Conservation (phyloP, 1,284 basidiomycete species). For the Earliella scabrosa region DNA sequence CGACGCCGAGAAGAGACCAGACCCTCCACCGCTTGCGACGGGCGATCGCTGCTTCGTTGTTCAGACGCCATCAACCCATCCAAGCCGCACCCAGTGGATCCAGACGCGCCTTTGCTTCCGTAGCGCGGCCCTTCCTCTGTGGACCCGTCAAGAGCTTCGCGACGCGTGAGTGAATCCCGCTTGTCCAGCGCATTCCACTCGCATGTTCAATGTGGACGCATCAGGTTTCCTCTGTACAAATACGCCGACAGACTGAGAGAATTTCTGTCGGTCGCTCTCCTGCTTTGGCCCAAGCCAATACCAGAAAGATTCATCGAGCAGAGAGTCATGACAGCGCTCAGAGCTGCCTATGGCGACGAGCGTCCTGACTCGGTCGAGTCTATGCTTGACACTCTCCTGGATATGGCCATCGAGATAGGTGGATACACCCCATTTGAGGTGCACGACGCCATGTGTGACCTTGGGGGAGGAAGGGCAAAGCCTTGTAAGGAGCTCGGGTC, state of each 20-base stretch:
- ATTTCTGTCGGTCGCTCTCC: background rate
- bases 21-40: background rate
- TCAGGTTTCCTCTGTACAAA: background rate
- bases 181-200: background rate
- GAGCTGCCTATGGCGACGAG: background rate
- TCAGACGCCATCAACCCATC: background rate
- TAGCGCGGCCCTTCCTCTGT: background rate
- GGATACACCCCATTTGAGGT: background rate
- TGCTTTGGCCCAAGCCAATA: background rate
- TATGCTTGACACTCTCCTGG: background rate
- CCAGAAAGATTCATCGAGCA: no score
- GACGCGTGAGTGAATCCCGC: background rate
- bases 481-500: background rate
- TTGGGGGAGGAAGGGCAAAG: background rate
- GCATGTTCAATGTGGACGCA: background rate
- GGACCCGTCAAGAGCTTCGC: background rate
- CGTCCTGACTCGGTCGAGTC: background rate
- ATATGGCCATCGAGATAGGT: background rate
- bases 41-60: background rate
- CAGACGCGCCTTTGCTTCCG: background rate
- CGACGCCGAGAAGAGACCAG: background rate
- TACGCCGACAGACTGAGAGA: background rate
- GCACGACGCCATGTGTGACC: background rate
- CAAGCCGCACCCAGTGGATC: background rate
- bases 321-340: background rate